Conservation (phyloP, 2,329 filamentous ascomycete species). For the Pseudocercospora macadamiae region DNA sequence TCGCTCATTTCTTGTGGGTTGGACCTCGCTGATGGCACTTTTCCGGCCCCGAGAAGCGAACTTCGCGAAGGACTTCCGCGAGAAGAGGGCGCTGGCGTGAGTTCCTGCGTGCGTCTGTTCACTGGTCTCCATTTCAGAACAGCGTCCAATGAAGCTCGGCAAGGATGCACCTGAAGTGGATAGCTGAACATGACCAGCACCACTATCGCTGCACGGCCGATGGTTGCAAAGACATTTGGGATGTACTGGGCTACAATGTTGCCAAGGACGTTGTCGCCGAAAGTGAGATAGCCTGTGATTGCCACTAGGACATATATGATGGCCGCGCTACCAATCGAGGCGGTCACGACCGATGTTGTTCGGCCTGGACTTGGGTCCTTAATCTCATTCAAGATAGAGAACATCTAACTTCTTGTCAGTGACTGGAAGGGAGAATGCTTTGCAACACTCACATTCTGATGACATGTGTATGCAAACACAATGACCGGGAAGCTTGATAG, state of each 20-base stretch:
- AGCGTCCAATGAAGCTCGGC: slow-evolving; percentile 90
- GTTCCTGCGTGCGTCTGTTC: slow-evolving; percentile 26
- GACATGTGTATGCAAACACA: slow-evolving; percentile 98
- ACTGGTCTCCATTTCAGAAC: slow-evolving; percentile 86
- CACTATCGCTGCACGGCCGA: slow-evolving; percentile 93
- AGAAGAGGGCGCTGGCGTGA: slow-evolving; percentile 31
- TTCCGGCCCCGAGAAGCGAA: slow-evolving; percentile 30
- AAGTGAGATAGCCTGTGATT: slow-evolving; percentile 93
- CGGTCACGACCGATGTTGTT: slow-evolving; percentile 75
- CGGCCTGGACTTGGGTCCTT: slow-evolving; percentile 77
- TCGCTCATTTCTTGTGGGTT: slow-evolving; percentile 71
- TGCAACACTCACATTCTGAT: slow-evolving; percentile 76
- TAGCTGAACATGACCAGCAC: slow-evolving; percentile 96
- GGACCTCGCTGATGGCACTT: slow-evolving; percentile 27
- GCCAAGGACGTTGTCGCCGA: slow-evolving; percentile 83
- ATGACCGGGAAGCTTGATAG: slow-evolving; percentile 90
- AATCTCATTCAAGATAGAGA: slow-evolving; percentile 96
- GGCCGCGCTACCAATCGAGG: slow-evolving; percentile 87
- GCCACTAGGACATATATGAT: slow-evolving; percentile 87
- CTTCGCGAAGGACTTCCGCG: slow-evolving; percentile 36
- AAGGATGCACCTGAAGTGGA: slow-evolving; percentile 92
- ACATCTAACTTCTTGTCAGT: slow-evolving; percentile 69
- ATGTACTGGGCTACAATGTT: slow-evolving; percentile 94
- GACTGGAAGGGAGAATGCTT: neutral
- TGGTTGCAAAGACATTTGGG: slow-evolving; percentile 79